These are phyloP conservation scores for Ophiognomonia clavigignenti-juglandacearum DNA, from an alignment of 2,329 filamentous ascomycete species.

Conservation along the genomic window DNA sequence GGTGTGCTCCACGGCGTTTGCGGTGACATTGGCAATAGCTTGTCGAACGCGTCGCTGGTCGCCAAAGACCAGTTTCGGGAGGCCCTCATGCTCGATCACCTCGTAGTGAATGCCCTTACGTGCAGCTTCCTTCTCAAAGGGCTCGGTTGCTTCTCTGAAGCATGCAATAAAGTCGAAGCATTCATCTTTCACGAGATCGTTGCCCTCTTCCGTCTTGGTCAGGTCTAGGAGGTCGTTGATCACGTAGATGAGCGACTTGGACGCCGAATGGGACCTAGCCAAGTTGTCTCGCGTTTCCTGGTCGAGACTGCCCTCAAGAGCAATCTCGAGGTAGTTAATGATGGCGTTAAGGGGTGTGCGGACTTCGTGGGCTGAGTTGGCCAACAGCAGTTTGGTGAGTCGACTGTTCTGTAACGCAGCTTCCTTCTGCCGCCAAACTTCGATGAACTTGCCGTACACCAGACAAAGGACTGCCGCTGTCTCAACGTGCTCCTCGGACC, in stretches of 20 bases:
- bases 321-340: constrained; percentile 91
- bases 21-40: constrained; percentile 74
- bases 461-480: constrained; percentile 83
- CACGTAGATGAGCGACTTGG: constrained; percentile 87
- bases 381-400: constrained; percentile 70
- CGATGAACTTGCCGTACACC: constrained; percentile 86
- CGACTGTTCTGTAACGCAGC: constrained; percentile 77
- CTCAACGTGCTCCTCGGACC: constrained; percentile 85
- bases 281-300: constrained; percentile 81
- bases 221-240: constrained; percentile 89
- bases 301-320: constrained; percentile 74
- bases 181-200: constrained; percentile 74
- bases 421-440: constrained; percentile 90
- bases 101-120: constrained; percentile 71
- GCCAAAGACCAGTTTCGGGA: constrained; percentile 69
- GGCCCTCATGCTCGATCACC: constrained; percentile 59
- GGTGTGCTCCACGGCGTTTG: constrained; percentile 82
- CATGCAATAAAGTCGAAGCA: constrained; percentile 68
- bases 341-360: constrained; percentile 88
- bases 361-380: constrained; percentile 89
- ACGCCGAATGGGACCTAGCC: constrained; percentile 80
- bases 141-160: constrained; percentile 70
- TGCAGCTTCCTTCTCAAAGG: constrained; percentile 68
- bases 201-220: constrained; percentile 82
- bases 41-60: constrained; percentile 79